Conservation (phyloP, 139 green algal genomes). For the Volvox reticuliferus region DNA sequence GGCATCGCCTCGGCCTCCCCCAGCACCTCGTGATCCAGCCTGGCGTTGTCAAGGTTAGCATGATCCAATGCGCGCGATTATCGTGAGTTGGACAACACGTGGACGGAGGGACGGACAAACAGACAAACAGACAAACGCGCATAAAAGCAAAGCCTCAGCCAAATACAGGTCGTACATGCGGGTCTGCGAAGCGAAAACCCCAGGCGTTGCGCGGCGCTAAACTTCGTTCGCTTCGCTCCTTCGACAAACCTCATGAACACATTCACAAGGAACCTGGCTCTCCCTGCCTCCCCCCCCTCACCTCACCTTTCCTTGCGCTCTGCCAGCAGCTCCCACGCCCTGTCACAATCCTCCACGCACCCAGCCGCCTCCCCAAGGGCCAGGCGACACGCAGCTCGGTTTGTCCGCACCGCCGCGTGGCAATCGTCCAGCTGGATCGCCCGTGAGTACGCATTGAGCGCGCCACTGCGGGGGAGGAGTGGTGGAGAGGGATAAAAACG, state of each 20-base stretch:
- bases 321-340: constrained; percentile 60
- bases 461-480: constrained; percentile 48
- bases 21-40: constrained; percentile 7
- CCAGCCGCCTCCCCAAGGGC: constrained; percentile 50
- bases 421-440: constrained; percentile 69
- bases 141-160: too few species aligned
- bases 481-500: not conserved
- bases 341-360: constrained; percentile 64
- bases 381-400: constrained; percentile 70
- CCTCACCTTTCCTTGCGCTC: not conserved
- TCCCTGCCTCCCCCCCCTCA: not conserved
- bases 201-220: too few species aligned
- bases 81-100: too few species aligned
- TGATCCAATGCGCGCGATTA: too few species aligned
- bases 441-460: constrained; percentile 74
- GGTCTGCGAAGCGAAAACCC: too few species aligned
- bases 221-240: too few species aligned
- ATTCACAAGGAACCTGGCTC: too few species aligned
- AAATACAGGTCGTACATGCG: too few species aligned
- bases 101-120: too few species aligned
- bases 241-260: too few species aligned
- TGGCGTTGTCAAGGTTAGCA: not conserved
- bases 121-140: too few species aligned
- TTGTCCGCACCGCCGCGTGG: constrained; percentile 55
- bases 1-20: not conserved